Conservation (phyloP, 352 stramenopile species). For the Pythium vanterpoolii region DNA sequence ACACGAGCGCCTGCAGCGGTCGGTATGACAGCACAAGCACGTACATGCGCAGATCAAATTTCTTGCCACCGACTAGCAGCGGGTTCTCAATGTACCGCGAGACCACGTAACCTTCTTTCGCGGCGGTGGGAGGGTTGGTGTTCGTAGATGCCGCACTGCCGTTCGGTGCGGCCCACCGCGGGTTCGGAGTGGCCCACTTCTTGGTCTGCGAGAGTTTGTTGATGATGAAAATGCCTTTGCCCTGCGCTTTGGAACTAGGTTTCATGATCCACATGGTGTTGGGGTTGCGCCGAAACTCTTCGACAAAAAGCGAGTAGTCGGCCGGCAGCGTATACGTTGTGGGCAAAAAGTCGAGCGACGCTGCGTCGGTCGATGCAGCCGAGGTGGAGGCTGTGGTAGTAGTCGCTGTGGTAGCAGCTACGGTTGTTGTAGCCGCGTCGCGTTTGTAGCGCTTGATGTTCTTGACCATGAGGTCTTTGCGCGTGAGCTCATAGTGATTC, state of each 20-base stretch:
- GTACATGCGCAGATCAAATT: slow-evolving; percentile 93
- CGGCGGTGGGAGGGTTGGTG: slow-evolving; percentile 30
- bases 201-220: slow-evolving; percentile 92
- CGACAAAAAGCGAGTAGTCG: slow-evolving; percentile 93
- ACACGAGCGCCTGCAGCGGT: slow-evolving; percentile 75
- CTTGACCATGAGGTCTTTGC: slow-evolving; percentile 94
- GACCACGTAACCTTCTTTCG: slow-evolving; percentile 87
- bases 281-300: slow-evolving; percentile 83
- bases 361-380: slow-evolving; percentile 2
- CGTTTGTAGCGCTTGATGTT: slow-evolving; percentile 92
- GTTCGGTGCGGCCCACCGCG: slow-evolving; percentile 46
- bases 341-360: slow-evolving; percentile 78
- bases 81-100: slow-evolving; percentile 90
- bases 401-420: too few species aligned
- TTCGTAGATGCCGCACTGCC: neutral
- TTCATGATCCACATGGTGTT: slow-evolving; percentile 96
- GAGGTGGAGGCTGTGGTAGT: too few species aligned
- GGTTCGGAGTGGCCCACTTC: slow-evolving; percentile 78
- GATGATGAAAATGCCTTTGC: slow-evolving; percentile 93
- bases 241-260: slow-evolving; percentile 85
- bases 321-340: slow-evolving; percentile 91
- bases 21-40: slow-evolving; percentile 89
- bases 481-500: slow-evolving; percentile 91
- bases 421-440: slow-evolving; percentile 47
- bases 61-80: slow-evolving; percentile 90